These are phyloP conservation scores for Beauveria bassiana DNA, from an alignment of 2,329 filamentous ascomycete genomes.

Conservation along the genomic window DNA sequence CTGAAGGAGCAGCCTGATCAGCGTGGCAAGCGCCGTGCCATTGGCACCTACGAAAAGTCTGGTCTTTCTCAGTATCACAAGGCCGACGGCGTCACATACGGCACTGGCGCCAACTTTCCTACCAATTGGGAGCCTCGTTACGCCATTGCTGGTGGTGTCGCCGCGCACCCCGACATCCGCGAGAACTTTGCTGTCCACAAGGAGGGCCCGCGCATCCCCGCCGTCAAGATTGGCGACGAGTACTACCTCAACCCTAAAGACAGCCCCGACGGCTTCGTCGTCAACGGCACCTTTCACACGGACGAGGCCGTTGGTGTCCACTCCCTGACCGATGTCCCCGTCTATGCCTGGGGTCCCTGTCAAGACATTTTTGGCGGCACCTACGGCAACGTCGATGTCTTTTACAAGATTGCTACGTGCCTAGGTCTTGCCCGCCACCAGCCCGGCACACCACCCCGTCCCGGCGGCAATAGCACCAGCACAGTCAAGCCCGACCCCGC, in stretches of 20 bases:
- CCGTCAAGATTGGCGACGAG: constrained; percentile 44
- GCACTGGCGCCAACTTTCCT: constrained; percentile 69
- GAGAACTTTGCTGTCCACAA: constrained; percentile 70
- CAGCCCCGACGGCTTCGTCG: constrained; percentile 55
- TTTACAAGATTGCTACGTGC: constrained; percentile 65
- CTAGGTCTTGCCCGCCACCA: constrained; percentile 43
- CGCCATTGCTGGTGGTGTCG: constrained; percentile 65
- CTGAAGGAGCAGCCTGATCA: constrained; percentile 56
- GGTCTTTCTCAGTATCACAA: constrained; percentile 69
- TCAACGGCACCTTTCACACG: constrained; percentile 68
- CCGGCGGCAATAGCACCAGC: neutral
- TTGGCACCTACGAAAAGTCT: constrained; percentile 66
- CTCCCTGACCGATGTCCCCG: constrained; percentile 68
- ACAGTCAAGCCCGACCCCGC: neutral
- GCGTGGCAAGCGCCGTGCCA: constrained; percentile 65
- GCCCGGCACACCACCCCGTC: constrained; percentile 11
- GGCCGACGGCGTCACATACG: constrained; percentile 55
- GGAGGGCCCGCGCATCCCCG: constrained; percentile 54
- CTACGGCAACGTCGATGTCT: constrained; percentile 64
- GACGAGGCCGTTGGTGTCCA: constrained; percentile 62
- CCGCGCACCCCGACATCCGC: constrained; percentile 64
- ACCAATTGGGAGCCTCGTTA: constrained; percentile 80
- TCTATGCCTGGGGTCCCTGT: constrained; percentile 73
- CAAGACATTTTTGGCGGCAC: constrained; percentile 67
- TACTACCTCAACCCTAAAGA: constrained; percentile 64